phyloP scores from a whole-genome alignment of 768 basidiomycete species.

The Cystobasidiopsis lactophilus region DNA sequence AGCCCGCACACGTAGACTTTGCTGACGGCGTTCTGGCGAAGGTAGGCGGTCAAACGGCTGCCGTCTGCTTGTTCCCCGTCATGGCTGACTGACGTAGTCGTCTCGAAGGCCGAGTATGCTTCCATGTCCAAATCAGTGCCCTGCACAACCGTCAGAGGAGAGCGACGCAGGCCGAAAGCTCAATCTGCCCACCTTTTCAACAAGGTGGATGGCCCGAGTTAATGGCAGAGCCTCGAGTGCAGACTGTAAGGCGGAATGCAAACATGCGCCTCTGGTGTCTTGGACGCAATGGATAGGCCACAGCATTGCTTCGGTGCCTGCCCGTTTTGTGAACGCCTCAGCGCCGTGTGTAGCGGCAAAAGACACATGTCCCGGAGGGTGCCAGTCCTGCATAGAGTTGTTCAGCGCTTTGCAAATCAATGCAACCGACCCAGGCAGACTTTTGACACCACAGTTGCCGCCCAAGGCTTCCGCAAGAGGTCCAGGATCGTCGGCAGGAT shows the following conservation, averaged over 20 bases:
- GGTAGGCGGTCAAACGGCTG: slow-evolving; percentile 32
- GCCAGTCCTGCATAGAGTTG: no score
- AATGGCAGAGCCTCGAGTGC: slow-evolving; percentile 28
- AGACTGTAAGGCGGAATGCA: slow-evolving; percentile 36
- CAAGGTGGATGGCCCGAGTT: slow-evolving; percentile 14
- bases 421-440: no score
- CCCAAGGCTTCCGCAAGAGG: slow-evolving; percentile 32
- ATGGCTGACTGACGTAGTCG: slow-evolving; percentile 10
- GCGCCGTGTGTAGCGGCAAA: slow-evolving; percentile 38
- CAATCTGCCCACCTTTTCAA: slow-evolving; percentile 21
- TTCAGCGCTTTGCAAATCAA: no score
- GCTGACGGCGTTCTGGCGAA: slow-evolving; percentile 29
- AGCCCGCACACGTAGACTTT: slow-evolving; percentile 41
- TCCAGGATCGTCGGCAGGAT: slow-evolving; percentile 38
- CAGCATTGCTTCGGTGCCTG: slow-evolving; percentile 34
- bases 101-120: slow-evolving; percentile 55
- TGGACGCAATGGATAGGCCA: slow-evolving; percentile 64
- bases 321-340: slow-evolving; percentile 12
- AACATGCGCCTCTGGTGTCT: slow-evolving; percentile 35
- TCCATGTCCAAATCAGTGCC: slow-evolving; percentile 42
- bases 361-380: slow-evolving; percentile 57
- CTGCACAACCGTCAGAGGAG: slow-evolving; percentile 12
- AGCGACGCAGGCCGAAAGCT: neutral
- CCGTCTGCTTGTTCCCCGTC: neutral
- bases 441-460: slow-evolving; percentile 27